Percentiles rank a stretch among this genome's conserved stretches.
phyloP scores from a whole-genome alignment of 768 basidiomycete genomes.

The Chalciporus sphaerocephalus region DNA sequence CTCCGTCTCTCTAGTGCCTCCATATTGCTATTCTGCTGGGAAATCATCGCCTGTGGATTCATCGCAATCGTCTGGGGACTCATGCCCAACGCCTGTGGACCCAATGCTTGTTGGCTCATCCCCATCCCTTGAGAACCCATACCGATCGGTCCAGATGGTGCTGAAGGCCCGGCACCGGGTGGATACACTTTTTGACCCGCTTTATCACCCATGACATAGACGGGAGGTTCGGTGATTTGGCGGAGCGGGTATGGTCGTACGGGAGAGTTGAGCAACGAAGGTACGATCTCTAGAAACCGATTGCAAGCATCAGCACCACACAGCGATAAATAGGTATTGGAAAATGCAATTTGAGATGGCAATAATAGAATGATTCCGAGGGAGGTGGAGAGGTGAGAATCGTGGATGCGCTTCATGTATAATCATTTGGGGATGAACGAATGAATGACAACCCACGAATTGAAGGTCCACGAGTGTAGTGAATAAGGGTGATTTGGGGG shows the following conservation, averaged over 20 bases:
- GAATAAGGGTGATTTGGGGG: constrained; percentile 67
- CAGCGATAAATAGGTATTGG: constrained; percentile 4
- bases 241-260: constrained; percentile 71
- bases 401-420: not conserved
- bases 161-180: constrained; percentile 31
- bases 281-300: constrained; percentile 48
- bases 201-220: constrained; percentile 72
- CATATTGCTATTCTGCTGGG: constrained; percentile 70
- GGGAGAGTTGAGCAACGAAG: constrained; percentile 54
- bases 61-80: constrained; percentile 23
- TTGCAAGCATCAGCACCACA: constrained; percentile 4
- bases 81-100: constrained; percentile 11
- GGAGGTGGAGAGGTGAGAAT: constrained; percentile 12
- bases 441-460: constrained; percentile 46
- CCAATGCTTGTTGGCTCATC: constrained; percentile 24
- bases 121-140: constrained; percentile 25
- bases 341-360: not conserved
- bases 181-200: constrained; percentile 61
- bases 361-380: constrained; percentile 1
- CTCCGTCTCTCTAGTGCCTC: constrained; percentile 62
- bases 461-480: constrained; percentile 65
- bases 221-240: constrained; percentile 56
- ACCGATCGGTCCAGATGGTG: constrained; percentile 23
- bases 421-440: not conserved
- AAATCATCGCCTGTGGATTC: constrained; percentile 50